Evolutionary conservation across 2,329 filamentous ascomycete genomes (phyloP).

Genomic region (Apiospora arundinis): DNA sequence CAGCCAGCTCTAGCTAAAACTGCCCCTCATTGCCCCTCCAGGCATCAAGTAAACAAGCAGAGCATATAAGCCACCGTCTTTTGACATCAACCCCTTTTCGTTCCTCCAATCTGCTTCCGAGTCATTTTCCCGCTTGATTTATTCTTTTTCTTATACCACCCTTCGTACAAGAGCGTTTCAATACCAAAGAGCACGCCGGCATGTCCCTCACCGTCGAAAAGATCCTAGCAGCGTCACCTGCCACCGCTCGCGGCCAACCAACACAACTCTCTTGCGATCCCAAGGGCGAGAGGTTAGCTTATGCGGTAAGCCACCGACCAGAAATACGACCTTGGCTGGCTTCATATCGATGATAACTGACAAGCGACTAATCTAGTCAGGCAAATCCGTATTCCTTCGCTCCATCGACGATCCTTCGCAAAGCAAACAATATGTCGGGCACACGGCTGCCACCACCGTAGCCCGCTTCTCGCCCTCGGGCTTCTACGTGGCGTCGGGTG

Average conservation of each 20-base stretch:
- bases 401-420: conserved; percentile 88
- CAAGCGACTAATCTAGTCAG: conserved; percentile 65
- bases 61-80: conserved; percentile 12
- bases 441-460: conserved; percentile 88
- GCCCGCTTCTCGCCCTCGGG: conserved; percentile 93
- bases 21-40: conserved; percentile 18
- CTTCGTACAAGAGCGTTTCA: neutral
- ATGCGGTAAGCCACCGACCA: conserved; percentile 70
- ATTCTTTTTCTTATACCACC: neutral
- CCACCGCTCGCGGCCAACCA: conserved; percentile 83
- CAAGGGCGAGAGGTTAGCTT: conserved; percentile 91
- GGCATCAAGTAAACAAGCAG: conserved; percentile 16
- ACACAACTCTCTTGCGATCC: conserved; percentile 87
- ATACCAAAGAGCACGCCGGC: neutral
- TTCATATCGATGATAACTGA: neutral
- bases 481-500: conserved; percentile 93
- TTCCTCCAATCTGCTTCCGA: neutral
- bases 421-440: conserved; percentile 89
- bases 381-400: conserved; percentile 95
- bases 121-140: neutral
- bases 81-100: conserved; percentile 1
- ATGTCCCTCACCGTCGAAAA: conserved; percentile 65
- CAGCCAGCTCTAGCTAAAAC: neutral
- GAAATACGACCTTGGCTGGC: neutral
- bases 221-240: conserved; percentile 86